These are phyloP conservation scores for Vitis amurensis DNA, from an alignment of 164 flowering plant genomes.

Conservation along the genomic window DNA sequence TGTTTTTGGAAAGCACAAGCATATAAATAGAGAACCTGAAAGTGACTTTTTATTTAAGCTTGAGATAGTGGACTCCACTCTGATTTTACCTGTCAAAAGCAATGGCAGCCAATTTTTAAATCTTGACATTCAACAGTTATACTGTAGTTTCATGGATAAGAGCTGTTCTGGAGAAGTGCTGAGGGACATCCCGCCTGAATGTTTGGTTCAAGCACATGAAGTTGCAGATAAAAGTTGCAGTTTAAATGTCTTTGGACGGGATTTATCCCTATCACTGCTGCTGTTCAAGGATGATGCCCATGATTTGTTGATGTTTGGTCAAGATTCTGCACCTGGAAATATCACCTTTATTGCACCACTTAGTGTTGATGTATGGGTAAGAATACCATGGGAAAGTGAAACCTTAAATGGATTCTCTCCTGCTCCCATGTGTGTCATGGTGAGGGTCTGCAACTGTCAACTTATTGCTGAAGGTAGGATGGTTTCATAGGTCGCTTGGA, in stretches of 20 bases:
- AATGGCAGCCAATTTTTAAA: constrained; percentile 41
- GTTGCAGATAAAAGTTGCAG: constrained; percentile 31
- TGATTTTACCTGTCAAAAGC: constrained; percentile 53
- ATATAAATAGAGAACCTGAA: constrained; percentile 13
- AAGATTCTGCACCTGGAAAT: constrained; percentile 12
- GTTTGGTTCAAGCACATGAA: constrained; percentile 38
- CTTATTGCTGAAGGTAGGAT: constrained; percentile 65
- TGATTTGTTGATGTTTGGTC: constrained; percentile 16
- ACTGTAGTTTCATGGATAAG: constrained; percentile 36
- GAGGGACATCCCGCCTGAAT: constrained; percentile 53
- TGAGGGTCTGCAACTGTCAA: constrained; percentile 43
- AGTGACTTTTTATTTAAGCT: constrained; percentile 40
- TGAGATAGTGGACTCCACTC: constrained; percentile 67
- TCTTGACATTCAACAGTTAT: constrained; percentile 62
- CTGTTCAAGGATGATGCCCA: constrained; percentile 28
- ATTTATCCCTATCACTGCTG: constrained; percentile 47
- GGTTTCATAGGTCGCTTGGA: background rate
- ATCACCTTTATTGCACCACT: constrained; percentile 43
- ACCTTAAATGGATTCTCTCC: constrained; percentile 17
- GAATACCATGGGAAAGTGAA: constrained; percentile 52
- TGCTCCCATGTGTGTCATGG: constrained; percentile 51
- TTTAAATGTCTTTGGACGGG: constrained; percentile 71
- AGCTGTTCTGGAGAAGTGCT: constrained; percentile 26
- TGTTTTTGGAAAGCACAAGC: constrained; percentile 8
- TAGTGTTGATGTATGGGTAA: constrained; percentile 77